phyloP scores from a whole-genome alignment of 73 alveolate genomes.

The Paramecium sonneborni region DNA sequence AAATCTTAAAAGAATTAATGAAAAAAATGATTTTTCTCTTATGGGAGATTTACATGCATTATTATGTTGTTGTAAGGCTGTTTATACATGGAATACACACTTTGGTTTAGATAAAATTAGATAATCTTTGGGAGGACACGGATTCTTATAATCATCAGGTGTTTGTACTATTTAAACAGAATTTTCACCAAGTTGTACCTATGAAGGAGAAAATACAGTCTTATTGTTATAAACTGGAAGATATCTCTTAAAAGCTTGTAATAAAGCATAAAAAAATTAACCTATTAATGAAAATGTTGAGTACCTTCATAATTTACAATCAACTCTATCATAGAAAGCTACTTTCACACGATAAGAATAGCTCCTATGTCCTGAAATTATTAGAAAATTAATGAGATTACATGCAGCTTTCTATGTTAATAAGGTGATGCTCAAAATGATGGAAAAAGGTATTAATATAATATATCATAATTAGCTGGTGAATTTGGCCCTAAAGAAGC shows the following conservation, averaged over 20 bases:
- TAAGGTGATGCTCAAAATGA: conserved; percentile 25
- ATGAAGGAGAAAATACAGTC: conserved; percentile 92
- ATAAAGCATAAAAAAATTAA: conserved; percentile 57
- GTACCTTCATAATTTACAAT: conserved; percentile 8
- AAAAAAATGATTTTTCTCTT: conserved; percentile 66
- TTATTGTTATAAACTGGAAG: conserved; percentile 79
- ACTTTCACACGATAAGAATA: background rate
- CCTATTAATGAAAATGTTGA: conserved; percentile 48
- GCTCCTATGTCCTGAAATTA: conserved; percentile 35
- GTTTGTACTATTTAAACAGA: conserved; percentile 60
- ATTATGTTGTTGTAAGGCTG: conserved; percentile 69
- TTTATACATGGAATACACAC: conserved; percentile 68
- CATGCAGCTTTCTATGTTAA: conserved; percentile 40
- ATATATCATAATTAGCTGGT: background rate
- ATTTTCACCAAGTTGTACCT: conserved; percentile 70
- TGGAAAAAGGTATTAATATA: background rate
- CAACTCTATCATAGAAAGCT: background rate
- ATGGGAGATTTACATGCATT: conserved; percentile 71
- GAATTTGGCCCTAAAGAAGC: conserved; percentile 69
- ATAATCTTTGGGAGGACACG: conserved; percentile 76
- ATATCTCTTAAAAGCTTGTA: conserved; percentile 61
- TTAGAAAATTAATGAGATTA: conserved; percentile 60
- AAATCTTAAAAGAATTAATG: conserved; percentile 56
- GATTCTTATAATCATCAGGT: conserved; percentile 69
- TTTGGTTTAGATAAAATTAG: conserved; percentile 65